Conservation (phyloP, 176 grass and related monocot species). For the Ananas comosus region DNA sequence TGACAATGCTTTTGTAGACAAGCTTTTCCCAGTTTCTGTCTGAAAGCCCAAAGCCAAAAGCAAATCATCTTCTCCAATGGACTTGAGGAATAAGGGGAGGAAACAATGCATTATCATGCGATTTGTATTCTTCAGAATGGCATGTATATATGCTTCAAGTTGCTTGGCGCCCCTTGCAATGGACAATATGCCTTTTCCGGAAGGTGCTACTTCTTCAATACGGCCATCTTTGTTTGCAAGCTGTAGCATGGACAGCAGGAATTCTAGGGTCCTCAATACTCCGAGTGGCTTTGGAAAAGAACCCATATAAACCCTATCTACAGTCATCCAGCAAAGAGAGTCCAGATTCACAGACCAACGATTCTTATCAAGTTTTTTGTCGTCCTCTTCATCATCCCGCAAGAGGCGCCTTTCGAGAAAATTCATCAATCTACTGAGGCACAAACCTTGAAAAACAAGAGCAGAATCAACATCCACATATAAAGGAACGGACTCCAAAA, state of each 20-base stretch:
- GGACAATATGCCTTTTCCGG: slow-evolving; percentile 87
- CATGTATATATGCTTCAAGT: slow-evolving; percentile 92
- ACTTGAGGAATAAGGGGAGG: slow-evolving; percentile 76
- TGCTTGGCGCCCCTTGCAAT: slow-evolving; percentile 81
- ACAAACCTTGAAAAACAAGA: slow-evolving; percentile 94
- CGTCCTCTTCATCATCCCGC: slow-evolving; percentile 91
- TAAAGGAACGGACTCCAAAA: slow-evolving; percentile 82
- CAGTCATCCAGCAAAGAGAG: slow-evolving; percentile 88
- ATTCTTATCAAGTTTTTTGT: slow-evolving; percentile 83
- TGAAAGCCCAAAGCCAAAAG: slow-evolving; percentile 68
- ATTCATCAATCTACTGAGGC: slow-evolving; percentile 96
- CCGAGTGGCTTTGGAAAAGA: slow-evolving; percentile 87
- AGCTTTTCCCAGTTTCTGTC: slow-evolving; percentile 50
- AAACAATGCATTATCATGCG: slow-evolving; percentile 98
- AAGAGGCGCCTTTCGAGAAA: slow-evolving; percentile 92
- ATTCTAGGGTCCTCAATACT: slow-evolving; percentile 74
- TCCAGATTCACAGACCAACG: slow-evolving; percentile 93
- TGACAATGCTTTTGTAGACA: slow-evolving; percentile 31
- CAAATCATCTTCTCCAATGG: slow-evolving; percentile 78
- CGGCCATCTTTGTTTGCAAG: slow-evolving; percentile 95
- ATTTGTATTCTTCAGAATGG: slow-evolving; percentile 97
- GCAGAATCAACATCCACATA: slow-evolving; percentile 77
- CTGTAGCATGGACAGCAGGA: slow-evolving; percentile 94
- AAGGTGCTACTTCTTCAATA: slow-evolving; percentile 77
- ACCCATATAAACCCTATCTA: slow-evolving; percentile 93